Conservation (phyloP, 805 yeast species). For the Saturnispora mendoncae region DNA sequence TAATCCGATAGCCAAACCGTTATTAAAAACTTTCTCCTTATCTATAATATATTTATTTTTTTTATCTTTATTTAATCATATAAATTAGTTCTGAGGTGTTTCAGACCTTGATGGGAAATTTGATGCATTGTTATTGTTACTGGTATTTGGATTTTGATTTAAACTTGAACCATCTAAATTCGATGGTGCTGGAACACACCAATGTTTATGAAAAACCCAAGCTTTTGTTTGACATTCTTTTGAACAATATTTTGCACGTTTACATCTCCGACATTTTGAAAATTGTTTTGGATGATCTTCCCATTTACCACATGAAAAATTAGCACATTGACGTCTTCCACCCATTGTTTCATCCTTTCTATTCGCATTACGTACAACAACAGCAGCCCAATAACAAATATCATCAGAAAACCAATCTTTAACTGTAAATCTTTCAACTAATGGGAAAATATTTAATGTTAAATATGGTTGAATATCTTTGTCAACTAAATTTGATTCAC, state of each 20-base stretch:
- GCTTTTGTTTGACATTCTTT: slow-evolving; percentile 86
- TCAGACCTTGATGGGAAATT: not conserved
- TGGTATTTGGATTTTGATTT: not conserved
- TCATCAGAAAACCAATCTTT: slow-evolving; percentile 59
- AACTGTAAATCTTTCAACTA: slow-evolving; percentile 85
- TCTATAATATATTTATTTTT: too few relatives aligned
- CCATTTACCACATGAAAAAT: slow-evolving; percentile 90
- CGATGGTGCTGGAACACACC: slow-evolving; percentile 55
- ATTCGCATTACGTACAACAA: slow-evolving; percentile 94
- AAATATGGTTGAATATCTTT: slow-evolving; percentile 34
- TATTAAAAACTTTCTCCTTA: too few relatives aligned
- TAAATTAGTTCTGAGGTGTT: not conserved
- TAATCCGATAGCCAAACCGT: too few relatives aligned
- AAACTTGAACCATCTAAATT: slow-evolving; percentile 2
- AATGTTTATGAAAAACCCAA: slow-evolving; percentile 87
- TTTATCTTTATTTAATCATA: not conserved
- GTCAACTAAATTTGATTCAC: slow-evolving; percentile 21
- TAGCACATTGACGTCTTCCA: slow-evolving; percentile 92
- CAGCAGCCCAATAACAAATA: slow-evolving; percentile 93
- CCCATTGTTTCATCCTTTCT: slow-evolving; percentile 80
- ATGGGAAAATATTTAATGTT: slow-evolving; percentile 66
- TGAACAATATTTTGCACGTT: slow-evolving; percentile 90
- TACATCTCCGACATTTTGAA: slow-evolving; percentile 91
- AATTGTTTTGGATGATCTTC: slow-evolving; percentile 84
- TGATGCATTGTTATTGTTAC: not conserved